These are phyloP conservation scores for Funneliformis geosporum DNA, from an alignment of 192 early-diverging fungal genomes.

Conservation along the genomic window DNA sequence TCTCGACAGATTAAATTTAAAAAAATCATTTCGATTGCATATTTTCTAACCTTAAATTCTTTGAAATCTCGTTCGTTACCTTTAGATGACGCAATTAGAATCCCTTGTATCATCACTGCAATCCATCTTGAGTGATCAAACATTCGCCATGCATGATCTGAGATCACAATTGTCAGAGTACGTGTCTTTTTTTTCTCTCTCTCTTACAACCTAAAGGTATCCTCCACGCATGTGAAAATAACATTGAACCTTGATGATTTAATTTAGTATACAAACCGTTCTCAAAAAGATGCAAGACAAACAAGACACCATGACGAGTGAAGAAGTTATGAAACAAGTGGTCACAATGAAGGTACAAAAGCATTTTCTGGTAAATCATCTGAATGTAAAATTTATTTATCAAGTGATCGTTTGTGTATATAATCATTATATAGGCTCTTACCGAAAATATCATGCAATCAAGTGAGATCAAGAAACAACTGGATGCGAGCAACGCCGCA, in stretches of 20 bases:
- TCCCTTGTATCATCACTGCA: conserved; percentile 41
- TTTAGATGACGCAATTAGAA: conserved; percentile 44
- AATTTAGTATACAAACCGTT: conserved; percentile 40
- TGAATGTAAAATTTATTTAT: background rate
- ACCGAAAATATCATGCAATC: conserved; percentile 31
- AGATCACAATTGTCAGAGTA: conserved; percentile 45
- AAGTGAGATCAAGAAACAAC: conserved; percentile 24
- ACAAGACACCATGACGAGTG: conserved; percentile 39
- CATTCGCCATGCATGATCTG: conserved; percentile 41
- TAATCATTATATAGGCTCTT: conserved; percentile 9
- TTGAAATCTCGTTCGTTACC: background rate
- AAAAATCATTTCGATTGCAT: background rate
- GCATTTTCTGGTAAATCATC: too few relatives aligned
- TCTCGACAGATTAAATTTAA: background rate
- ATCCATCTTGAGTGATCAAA: conserved; percentile 41
- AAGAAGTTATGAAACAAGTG: conserved; percentile 37
- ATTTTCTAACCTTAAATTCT: background rate
- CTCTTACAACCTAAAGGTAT: background rate
- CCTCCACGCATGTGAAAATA: background rate
- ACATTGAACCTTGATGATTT: background rate
- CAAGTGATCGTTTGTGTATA: background rate
- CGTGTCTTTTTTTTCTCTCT: conserved; percentile 14
- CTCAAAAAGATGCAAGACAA: conserved; percentile 39
- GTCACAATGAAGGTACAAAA: conserved; percentile 30
- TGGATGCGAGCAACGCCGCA: conserved; percentile 9